A percentile compares a stretch with the other conserved stretches of the same genome.
These are phyloP conservation scores for Chiua virens DNA, from an alignment of 768 basidiomycete genomes.

Conservation along the genomic window DNA sequence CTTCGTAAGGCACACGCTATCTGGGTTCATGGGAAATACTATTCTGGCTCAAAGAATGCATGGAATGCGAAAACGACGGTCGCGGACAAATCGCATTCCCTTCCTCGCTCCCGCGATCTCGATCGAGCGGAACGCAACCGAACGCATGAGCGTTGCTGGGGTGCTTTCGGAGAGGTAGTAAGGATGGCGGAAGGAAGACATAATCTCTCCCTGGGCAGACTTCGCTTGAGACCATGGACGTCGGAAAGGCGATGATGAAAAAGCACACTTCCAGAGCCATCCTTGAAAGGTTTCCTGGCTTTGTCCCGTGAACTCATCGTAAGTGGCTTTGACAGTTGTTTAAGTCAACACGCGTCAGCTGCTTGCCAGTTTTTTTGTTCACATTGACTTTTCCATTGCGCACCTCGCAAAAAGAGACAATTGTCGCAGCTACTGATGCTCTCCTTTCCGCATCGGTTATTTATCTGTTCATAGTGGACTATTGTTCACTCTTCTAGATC, in stretches of 20 bases:
- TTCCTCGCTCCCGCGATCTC: slow-evolving; percentile 11
- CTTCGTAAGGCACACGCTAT: slow-evolving; percentile 28
- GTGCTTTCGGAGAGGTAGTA: slow-evolving; percentile 52
- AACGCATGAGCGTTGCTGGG: slow-evolving; percentile 41
- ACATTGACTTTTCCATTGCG: not conserved
- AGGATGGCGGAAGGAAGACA: slow-evolving; percentile 60
- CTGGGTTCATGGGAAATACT: slow-evolving; percentile 25
- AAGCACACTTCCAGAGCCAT: not conserved
- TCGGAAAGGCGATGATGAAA: slow-evolving; percentile 5
- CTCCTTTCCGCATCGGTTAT: not conserved
- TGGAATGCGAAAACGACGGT: slow-evolving; percentile 44
- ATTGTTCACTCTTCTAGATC: slow-evolving; percentile 23
- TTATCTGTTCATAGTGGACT: slow-evolving; percentile 8
- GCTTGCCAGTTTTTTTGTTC: slow-evolving; percentile 1
- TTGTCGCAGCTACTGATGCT: slow-evolving; percentile 9
- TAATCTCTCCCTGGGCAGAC: slow-evolving; percentile 49
- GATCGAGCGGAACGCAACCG: slow-evolving; percentile 24
- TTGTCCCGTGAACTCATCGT: not conserved
- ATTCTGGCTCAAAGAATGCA: slow-evolving; percentile 16
- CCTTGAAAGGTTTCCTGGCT: not conserved
- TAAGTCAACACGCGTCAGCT: not conserved
- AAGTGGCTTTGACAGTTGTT: slow-evolving; percentile 2
- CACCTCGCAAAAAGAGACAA: slow-evolving; percentile 12
- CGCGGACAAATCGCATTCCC: slow-evolving; percentile 16
- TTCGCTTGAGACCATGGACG: slow-evolving; percentile 31